Evolutionary conservation across 345 rosid species (phyloP).

Genomic region (Pistacia vera): DNA sequence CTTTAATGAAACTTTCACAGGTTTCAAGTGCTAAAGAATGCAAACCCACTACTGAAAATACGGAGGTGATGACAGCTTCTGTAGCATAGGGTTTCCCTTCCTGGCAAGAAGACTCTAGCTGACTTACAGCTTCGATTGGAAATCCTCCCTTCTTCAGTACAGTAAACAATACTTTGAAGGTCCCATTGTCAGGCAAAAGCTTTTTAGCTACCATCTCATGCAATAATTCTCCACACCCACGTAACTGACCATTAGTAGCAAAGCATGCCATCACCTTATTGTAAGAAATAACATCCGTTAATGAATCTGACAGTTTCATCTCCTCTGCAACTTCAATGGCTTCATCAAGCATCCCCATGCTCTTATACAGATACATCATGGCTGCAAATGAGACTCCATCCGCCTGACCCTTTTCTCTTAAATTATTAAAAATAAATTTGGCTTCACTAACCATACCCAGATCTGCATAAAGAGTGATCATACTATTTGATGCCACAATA

Average conservation of each 20-base stretch:
- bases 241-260: slow-evolving; percentile 65
- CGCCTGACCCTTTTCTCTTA: slow-evolving; percentile 59
- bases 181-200: slow-evolving; percentile 63
- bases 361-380: slow-evolving; percentile 84
- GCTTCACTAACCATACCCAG: slow-evolving; percentile 82
- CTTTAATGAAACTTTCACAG: slow-evolving; percentile 48
- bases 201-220: slow-evolving; percentile 67
- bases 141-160: slow-evolving; percentile 72
- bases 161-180: slow-evolving; percentile 65
- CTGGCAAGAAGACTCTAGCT: slow-evolving; percentile 64
- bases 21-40: slow-evolving; percentile 55
- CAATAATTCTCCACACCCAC: slow-evolving; percentile 66
- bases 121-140: slow-evolving; percentile 71
- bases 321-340: slow-evolving; percentile 85
- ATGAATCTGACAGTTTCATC: slow-evolving; percentile 70
- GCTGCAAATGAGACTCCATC: slow-evolving; percentile 73
- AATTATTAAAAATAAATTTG: slow-evolving; percentile 50
- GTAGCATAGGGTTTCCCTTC: slow-evolving; percentile 70
- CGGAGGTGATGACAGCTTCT: slow-evolving; percentile 56
- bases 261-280: slow-evolving; percentile 81
- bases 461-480: slow-evolving; percentile 78
- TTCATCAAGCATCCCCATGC: slow-evolving; percentile 82
- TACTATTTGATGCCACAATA: slow-evolving; percentile 70
- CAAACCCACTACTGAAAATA: slow-evolving; percentile 74
- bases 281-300: slow-evolving; percentile 62